Evolutionary conservation across 805 yeast genomes (phyloP), one percentile per base, ranked within the genome.

Genomic region (Zygosaccharomyces pseudorouxii): DNA sequence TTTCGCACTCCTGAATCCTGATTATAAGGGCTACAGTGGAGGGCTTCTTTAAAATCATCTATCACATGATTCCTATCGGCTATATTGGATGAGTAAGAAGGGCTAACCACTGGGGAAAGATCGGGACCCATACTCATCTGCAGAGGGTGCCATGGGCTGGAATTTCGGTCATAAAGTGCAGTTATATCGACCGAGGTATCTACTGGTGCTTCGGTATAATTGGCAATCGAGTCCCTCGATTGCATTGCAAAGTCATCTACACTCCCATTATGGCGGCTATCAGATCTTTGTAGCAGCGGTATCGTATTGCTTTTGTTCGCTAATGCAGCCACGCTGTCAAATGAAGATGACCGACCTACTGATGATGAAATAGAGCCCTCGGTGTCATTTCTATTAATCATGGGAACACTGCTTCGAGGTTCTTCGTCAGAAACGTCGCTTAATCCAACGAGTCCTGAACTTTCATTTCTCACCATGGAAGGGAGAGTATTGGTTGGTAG

Each of bases 111-210:
- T 9, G 55, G 55, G 14, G 58, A 55, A 14, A 54, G 40, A 2
- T 53, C 46, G 16, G 35, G 22, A 8, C 45, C 46, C 16, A 45
- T 27, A 18, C 46, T 52, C 36, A 53, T 49, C 35, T 60, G 64
- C 9, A 58, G 46, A 6, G 67, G 63, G 37, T 60, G 63, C 64
- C 67, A 57, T 9, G 54, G 54, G 39, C 51, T 56, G 14, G 62
- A 52, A 46, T 58, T 62, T 14, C 57, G 52, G 16, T 57, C 58
- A 42, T 67, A 69, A 36, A 71, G 54, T 1, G 72, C 69, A 1
- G 73, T 70, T 4, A 70, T 68, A 49, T 70, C 74, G 31, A 68
- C 68, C 3, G 72, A 65, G 0, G 68, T 55, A 41, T 66, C 66
- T 3, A 58, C 44, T 7, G 64, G 56, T 5, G 46, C 47, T 25